Conservation (phyloP, 2,329 filamentous ascomycete species). For the Bipolaris victoriae region DNA sequence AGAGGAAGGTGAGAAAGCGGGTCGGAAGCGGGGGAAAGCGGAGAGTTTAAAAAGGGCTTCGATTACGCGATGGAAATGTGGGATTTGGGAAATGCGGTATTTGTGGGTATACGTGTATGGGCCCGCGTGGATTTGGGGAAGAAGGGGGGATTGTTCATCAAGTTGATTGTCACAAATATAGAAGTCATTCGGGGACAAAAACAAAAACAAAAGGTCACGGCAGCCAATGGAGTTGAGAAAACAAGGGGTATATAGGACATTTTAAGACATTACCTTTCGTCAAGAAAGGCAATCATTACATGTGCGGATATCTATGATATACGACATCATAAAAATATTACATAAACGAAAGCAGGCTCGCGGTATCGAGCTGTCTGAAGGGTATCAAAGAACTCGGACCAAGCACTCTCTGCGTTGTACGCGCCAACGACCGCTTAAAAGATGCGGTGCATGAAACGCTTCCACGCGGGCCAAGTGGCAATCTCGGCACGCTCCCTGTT, state of each 20-base stretch:
- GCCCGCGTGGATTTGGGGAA: no score
- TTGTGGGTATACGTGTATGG: not conserved
- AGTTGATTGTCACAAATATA: not conserved
- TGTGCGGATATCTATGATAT: not conserved
- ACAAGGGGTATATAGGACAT: conserved; percentile 9
- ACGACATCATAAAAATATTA: not conserved
- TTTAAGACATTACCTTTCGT: conserved; percentile 1
- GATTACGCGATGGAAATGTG: not conserved
- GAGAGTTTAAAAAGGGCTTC: no score
- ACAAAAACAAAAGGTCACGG: not conserved
- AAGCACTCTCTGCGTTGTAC: no score
- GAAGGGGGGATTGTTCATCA: no score
- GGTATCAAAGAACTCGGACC: not conserved
- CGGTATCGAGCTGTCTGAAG: not conserved
- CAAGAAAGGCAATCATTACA: conserved; percentile 2
- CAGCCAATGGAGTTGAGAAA: conserved; percentile 6
- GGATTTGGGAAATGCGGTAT: not conserved
- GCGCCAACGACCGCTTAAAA: conserved; percentile 29
- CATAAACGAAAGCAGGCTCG: not conserved
- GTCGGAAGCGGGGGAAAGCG: not conserved
- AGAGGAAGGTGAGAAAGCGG: not conserved
- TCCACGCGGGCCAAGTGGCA: conserved; percentile 61
- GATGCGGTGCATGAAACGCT: conserved; percentile 31
- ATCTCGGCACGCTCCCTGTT: conserved; percentile 60
- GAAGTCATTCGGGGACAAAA: not conserved